Evolutionary conservation across 2,329 filamentous ascomycete genomes (phyloP).

Genomic region (Aspergillus sojae): DNA sequence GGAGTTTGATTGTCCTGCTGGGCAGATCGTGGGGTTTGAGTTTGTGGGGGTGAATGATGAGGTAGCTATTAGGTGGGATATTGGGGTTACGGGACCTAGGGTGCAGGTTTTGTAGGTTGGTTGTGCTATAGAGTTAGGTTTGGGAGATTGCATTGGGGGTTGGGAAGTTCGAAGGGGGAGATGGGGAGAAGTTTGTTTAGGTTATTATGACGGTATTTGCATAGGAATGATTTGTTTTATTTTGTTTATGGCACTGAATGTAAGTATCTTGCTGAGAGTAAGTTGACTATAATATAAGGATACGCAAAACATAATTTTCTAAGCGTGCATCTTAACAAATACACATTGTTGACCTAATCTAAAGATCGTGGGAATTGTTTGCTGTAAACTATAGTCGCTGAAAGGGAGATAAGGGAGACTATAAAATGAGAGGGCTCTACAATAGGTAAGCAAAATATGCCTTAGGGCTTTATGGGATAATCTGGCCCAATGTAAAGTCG

Average conservation of each 20-base stretch:
- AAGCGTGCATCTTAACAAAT: too few relatives aligned
- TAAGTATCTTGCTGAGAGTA: not conserved
- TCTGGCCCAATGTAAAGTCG: too few relatives aligned
- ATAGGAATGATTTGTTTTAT: not conserved
- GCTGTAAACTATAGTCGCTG: too few relatives aligned
- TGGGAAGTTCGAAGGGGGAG: not conserved
- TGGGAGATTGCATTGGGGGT: not conserved
- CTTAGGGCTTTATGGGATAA: too few relatives aligned
- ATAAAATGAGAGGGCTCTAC: too few relatives aligned
- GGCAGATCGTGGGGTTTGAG: conserved; percentile 25
- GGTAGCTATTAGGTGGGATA: conserved; percentile 27
- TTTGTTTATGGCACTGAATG: not conserved
- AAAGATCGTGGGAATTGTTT: too few relatives aligned
- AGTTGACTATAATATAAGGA: not conserved
- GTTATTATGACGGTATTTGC: not conserved
- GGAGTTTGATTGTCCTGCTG: conserved; percentile 26
- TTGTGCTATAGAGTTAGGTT: not conserved
- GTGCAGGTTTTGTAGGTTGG: conserved; percentile 18
- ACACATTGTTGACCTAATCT: too few relatives aligned
- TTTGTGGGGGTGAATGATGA: conserved; percentile 29
- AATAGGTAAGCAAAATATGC: too few relatives aligned
- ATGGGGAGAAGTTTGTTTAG: not conserved
- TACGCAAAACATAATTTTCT: too few relatives aligned
- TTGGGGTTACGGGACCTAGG: conserved; percentile 26
- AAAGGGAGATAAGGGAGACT: too few relatives aligned